Percentiles rank a stretch among this genome's conserved stretches.
These are phyloP conservation scores for Lachnellula suecica DNA, from an alignment of 2,329 filamentous ascomycete species.

Conservation along the genomic window DNA sequence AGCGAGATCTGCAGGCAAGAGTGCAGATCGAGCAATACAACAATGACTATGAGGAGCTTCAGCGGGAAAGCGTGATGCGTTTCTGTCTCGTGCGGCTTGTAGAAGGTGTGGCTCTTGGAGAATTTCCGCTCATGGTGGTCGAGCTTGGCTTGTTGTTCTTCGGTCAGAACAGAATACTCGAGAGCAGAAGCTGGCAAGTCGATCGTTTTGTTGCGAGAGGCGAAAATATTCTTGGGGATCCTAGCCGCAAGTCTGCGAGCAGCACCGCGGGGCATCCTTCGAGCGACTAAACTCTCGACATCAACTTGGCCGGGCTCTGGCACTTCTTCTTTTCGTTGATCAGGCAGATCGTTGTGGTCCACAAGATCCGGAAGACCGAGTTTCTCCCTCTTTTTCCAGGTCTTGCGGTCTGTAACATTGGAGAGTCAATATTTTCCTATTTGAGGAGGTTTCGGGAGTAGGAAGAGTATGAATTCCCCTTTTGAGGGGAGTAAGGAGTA, in stretches of 20 bases:
- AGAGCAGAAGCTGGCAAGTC: conserved; percentile 23
- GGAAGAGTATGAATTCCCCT: too few relatives aligned
- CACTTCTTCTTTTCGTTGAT: conserved; percentile 36
- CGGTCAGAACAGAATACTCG: conserved; percentile 62
- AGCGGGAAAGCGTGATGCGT: conserved; percentile 80
- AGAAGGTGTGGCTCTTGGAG: conserved; percentile 81
- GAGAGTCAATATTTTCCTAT: too few relatives aligned
- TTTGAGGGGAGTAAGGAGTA: too few relatives aligned
- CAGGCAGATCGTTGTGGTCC: conserved; percentile 53
- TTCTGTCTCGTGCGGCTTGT: conserved; percentile 82
- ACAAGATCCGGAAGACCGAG: conserved; percentile 59
- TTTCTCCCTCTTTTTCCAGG: conserved; percentile 51
- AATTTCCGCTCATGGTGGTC: conserved; percentile 78
- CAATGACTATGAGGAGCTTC: conserved; percentile 69
- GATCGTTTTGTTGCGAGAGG: conserved; percentile 13
- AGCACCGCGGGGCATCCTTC: conserved; percentile 17
- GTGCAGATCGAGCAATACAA: conserved; percentile 75
- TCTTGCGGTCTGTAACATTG: too few relatives aligned
- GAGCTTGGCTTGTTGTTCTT: conserved; percentile 66
- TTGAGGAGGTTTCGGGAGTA: too few relatives aligned
- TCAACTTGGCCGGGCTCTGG: conserved; percentile 39
- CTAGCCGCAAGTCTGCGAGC: conserved; percentile 20
- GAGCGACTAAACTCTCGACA: conserved; percentile 31
- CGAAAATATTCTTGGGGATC: conserved; percentile 23
- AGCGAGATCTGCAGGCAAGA: conserved; percentile 78